phyloP scores from a whole-genome alignment of 768 basidiomycete genomes.

The Russula sp. region DNA sequence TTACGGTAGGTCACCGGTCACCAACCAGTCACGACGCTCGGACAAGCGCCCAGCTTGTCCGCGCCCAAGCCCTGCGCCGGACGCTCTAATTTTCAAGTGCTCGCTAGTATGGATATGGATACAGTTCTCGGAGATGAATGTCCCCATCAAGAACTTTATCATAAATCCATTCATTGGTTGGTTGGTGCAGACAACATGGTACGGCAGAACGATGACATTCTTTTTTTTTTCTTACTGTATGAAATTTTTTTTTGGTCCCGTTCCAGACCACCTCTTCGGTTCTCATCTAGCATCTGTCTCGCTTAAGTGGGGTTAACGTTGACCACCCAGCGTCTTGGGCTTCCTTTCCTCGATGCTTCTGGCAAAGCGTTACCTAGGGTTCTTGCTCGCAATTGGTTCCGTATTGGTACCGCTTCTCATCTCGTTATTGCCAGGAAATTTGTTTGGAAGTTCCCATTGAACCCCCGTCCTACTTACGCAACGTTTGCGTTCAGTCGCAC shows the following conservation, averaged over 20 bases:
- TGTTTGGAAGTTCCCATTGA: conserved; percentile 37
- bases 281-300: too few relatives aligned
- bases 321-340: too few relatives aligned
- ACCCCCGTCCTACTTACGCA: conserved; percentile 33
- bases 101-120: background rate
- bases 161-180: conserved; percentile 36
- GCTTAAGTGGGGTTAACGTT: too few relatives aligned
- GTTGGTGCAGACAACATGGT: conserved; percentile 44
- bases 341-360: too few relatives aligned
- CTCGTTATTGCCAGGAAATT: conserved; percentile 30
- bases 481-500: conserved; percentile 35
- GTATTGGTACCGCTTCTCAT: conserved; percentile 18
- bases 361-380: too few relatives aligned
- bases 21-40: background rate
- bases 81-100: background rate
- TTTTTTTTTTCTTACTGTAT: background rate
- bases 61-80: background rate
- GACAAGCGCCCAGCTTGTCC: background rate
- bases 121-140: background rate
- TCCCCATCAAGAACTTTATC: background rate
- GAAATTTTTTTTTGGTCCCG: too few relatives aligned
- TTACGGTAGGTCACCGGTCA: background rate
- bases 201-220: too few relatives aligned
- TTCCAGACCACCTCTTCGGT: too few relatives aligned
- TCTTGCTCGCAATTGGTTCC: conserved; percentile 40